Evolutionary conservation across 192 early-diverging fungal species (phyloP).

Genomic region (Rhizophagus clarus): DNA sequence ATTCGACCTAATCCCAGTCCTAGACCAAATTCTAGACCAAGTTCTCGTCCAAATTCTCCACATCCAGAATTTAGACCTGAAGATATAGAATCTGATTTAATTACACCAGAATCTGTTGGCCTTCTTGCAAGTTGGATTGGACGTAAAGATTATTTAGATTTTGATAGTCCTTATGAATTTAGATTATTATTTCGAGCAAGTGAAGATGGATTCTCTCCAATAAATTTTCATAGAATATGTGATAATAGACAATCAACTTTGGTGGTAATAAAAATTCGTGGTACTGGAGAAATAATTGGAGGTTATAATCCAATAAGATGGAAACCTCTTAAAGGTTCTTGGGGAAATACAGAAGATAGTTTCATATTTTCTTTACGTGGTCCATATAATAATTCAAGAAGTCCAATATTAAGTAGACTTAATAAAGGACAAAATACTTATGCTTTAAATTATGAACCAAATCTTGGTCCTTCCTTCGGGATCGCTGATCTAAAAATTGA

Average conservation of each 20-base stretch:
- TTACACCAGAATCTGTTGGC: not conserved
- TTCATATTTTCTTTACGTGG: slow-evolving; percentile 18
- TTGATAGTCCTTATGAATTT: slow-evolving; percentile 6
- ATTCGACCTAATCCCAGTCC: not conserved
- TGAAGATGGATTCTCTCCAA: not conserved
- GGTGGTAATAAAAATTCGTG: not conserved
- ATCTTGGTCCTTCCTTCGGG: not conserved
- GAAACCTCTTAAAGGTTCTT: not conserved
- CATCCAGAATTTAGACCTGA: not conserved
- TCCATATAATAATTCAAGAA: not conserved
- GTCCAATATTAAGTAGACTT: not conserved
- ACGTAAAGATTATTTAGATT: not conserved
- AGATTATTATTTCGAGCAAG: slow-evolving; percentile 3
- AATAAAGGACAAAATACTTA: not conserved
- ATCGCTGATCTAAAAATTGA: not conserved
- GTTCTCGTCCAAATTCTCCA: not conserved
- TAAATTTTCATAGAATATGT: slow-evolving; percentile 15
- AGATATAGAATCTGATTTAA: not conserved
- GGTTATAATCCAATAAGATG: slow-evolving; percentile 24
- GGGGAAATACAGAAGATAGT: slow-evolving; percentile 1
- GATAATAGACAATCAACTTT: not conserved
- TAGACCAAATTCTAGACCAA: not conserved
- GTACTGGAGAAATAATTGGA: not conserved
- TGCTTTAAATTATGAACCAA: not conserved
- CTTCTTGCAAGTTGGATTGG: slow-evolving; percentile 4